phyloP scores from a whole-genome alignment of 345 rosid genomes.

The Pelargonium nanum region DNA sequence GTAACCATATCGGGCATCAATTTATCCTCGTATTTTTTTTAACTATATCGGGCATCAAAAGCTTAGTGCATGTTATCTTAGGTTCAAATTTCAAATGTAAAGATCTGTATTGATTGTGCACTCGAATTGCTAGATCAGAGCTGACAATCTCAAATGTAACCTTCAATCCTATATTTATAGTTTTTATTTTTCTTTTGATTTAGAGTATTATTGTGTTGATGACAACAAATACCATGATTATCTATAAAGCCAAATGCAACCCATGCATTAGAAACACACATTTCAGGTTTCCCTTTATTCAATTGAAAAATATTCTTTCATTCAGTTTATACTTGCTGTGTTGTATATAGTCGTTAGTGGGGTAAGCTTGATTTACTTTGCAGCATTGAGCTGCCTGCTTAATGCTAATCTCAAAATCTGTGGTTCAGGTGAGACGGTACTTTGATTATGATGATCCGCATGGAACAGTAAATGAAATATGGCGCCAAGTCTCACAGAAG shows the following conservation, averaged over 20 bases:
- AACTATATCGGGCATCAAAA: background rate
- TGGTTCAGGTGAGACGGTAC: slow-evolving; percentile 58
- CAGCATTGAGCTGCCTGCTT: background rate
- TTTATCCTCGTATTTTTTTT: no score
- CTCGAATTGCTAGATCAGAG: background rate
- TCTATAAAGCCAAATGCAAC: background rate
- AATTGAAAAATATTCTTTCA: no score
- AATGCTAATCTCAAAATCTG: background rate
- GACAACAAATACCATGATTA: background rate
- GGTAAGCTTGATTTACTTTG: background rate
- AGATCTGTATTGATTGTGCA: background rate
- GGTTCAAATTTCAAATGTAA: background rate
- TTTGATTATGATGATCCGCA: slow-evolving; percentile 47
- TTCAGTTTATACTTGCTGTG: background rate
- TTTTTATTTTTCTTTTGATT: no score
- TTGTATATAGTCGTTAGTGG: background rate
- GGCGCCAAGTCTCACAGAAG: slow-evolving; percentile 82
- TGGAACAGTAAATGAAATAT: slow-evolving; percentile 84
- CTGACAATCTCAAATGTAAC: no score
- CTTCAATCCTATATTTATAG: no score
- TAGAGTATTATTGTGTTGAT: background rate
- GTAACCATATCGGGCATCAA: background rate
- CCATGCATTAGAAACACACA: no score
- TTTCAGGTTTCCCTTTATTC: background rate
- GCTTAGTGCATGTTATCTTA: background rate